A percentile compares a stretch with the other conserved stretches of the same genome.
phyloP scores from a whole-genome alignment of 352 stramenopile species.

The Phytophthora lateralis region DNA sequence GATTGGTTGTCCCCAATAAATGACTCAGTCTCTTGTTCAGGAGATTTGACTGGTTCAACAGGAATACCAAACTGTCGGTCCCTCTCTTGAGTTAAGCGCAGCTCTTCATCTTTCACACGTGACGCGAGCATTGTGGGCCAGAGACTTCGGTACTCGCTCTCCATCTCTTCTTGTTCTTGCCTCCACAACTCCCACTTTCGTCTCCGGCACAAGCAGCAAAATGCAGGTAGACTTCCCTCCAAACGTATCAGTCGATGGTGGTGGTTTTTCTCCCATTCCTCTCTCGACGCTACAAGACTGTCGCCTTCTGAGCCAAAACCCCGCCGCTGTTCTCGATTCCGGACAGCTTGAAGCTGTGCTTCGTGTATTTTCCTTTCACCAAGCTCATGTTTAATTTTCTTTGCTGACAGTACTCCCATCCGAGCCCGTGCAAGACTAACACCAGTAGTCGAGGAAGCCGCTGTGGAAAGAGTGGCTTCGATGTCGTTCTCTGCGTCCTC shows the following conservation, averaged over 20 bases:
- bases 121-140: slow-evolving; percentile 42
- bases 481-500: slow-evolving; percentile 70
- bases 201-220: slow-evolving; percentile 69
- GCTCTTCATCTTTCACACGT: slow-evolving; percentile 56
- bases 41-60: not conserved
- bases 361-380: slow-evolving; percentile 46
- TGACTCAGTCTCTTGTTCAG: not conserved
- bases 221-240: slow-evolving; percentile 30
- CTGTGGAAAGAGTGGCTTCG: slow-evolving; percentile 37
- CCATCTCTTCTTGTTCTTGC: slow-evolving; percentile 47
- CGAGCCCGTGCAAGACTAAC: slow-evolving; percentile 43
- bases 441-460: slow-evolving; percentile 14
- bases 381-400: slow-evolving; percentile 63
- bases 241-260: slow-evolving; percentile 68
- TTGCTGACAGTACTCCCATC: slow-evolving; percentile 59
- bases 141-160: slow-evolving; percentile 46
- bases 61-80: slow-evolving; percentile 14
- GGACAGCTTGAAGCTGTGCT: slow-evolving; percentile 35
- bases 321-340: slow-evolving; percentile 21
- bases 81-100: slow-evolving; percentile 28
- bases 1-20: not conserved
- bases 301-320: slow-evolving; percentile 26
- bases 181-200: slow-evolving; percentile 66
- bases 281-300: slow-evolving; percentile 37
- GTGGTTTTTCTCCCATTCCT: slow-evolving; percentile 75